phyloP scores from a whole-genome alignment of 208 protist species.

The Leishmania tropica region DNA sequence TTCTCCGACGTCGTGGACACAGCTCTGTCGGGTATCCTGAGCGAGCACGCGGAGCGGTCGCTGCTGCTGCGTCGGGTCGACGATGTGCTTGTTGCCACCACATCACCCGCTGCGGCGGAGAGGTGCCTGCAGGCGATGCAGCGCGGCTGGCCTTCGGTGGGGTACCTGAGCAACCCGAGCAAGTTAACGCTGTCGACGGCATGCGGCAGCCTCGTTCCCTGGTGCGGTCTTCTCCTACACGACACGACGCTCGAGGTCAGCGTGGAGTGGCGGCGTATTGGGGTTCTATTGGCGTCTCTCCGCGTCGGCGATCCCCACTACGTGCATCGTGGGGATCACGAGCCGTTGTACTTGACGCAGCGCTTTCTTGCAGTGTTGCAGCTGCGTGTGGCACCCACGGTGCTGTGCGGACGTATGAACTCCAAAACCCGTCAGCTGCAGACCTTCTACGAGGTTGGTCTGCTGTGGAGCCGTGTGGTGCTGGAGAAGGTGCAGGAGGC shows the following conservation, averaged over 20 bases:
- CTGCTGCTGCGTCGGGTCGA: conserved; percentile 76
- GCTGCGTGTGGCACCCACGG: conserved; percentile 50
- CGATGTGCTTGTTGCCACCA: conserved; percentile 71
- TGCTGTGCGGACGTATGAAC: conserved; percentile 59
- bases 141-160: conserved; percentile 56
- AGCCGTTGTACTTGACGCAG: conserved; percentile 32
- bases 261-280: conserved; percentile 72
- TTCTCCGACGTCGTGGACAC: conserved; percentile 39
- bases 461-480: conserved; percentile 60
- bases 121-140: conserved; percentile 47
- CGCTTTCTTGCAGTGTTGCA: conserved; percentile 47
- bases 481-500: conserved; percentile 40
- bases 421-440: conserved; percentile 53
- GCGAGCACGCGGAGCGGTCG: conserved; percentile 47
- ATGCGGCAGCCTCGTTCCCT: conserved; percentile 30
- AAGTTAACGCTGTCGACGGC: conserved; percentile 10
- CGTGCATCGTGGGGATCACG: conserved; percentile 14
- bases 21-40: conserved; percentile 21
- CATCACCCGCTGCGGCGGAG: conserved; percentile 49
- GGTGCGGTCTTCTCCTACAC: conserved; percentile 65
- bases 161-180: conserved; percentile 40
- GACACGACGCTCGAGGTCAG: conserved; percentile 44
- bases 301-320: conserved; percentile 13
- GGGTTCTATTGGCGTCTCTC: conserved; percentile 28
- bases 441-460: conserved; percentile 61